Base-by-base conservation (phyloP, 2,329 filamentous ascomycete genomes). In the Cercospora janseana region DNA sequence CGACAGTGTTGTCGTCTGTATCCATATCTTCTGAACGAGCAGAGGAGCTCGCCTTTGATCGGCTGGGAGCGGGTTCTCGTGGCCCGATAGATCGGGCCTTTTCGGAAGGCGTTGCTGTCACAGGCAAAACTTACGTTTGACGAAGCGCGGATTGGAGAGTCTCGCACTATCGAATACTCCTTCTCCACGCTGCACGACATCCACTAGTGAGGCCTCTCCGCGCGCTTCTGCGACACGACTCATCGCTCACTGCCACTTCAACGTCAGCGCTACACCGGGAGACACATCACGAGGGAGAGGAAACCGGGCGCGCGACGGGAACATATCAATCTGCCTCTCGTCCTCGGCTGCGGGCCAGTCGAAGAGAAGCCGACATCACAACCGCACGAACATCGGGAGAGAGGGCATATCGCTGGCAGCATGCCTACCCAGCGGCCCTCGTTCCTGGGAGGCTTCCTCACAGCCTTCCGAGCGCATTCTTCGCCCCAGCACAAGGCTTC, bases 361-460 rank as follows among this genome's bases (percentile, higher is more conserved):
- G 34, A 40, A 26, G 32, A 20, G 4, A 47, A 18, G 21, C 20
- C 9, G 24, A 4, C 16, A 13, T 35, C 15, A n/a, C 26, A n/a
- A 6, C 27, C 27, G 13, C 13, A 27, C 26, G 27, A 23, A 34
- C 27, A n/a, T 18, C 13, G 5, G 7, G 15, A 31, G 6, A 31
- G 15, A 28, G n/a, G 26, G 13, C 26, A 29, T 27, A 44, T 26
- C 6, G 13, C 27, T 1, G 13, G 24, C 41, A 29, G 2, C 60
- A 85, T 85, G 81, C 78, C 80, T 2, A 83, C 79, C 57, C 84
- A 85, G 70, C 72, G 81, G 51, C 61, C 82, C 77, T 50, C 51
- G 40, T 86, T 86, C 70, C 75, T 86, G 61, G 76, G 81, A 59
- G 82, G 81, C 72, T 84, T 86, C 70, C 77, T 86, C 55, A 79